Evolutionary conservation across 371 early-diverging fungal species (phyloP).

Genomic region (Rhizopus delemar): DNA sequence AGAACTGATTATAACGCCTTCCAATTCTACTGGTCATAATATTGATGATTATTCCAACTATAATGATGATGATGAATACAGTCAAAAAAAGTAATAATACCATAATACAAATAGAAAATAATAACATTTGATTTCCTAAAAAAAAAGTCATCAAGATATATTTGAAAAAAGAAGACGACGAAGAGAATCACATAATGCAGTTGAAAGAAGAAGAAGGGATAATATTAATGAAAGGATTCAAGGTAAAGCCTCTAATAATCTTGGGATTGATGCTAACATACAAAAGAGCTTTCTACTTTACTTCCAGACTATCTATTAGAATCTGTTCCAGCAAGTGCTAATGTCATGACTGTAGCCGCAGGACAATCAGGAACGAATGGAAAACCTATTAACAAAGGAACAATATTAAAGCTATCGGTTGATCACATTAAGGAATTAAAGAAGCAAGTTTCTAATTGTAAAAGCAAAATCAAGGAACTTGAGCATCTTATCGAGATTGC

Average conservation of each 20-base stretch:
- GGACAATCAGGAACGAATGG: constrained; percentile 29
- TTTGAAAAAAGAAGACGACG: constrained; percentile 54
- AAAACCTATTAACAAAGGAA: constrained; percentile 81
- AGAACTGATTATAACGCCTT: constrained; percentile 43
- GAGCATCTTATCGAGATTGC: constrained; percentile 72
- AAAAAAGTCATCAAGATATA: constrained; percentile 54
- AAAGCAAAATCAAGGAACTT: constrained; percentile 37
- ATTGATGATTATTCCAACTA: constrained; percentile 17
- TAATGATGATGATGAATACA: constrained; percentile 37
- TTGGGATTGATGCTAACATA: too few species aligned
- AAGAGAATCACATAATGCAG: constrained; percentile 60
- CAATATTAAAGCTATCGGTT: constrained; percentile 85
- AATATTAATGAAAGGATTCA: constrained; percentile 98
- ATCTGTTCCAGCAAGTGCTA: constrained; percentile 42
- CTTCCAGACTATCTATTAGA: constrained; percentile 71
- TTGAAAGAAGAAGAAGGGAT: constrained; percentile 95
- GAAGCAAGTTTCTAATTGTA: constrained; percentile 35
- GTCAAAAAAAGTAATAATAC: constrained; percentile 43
- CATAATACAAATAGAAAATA: neutral
- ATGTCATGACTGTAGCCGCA: constrained; percentile 39
- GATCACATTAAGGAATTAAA: constrained; percentile 51
- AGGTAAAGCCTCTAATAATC: constrained; percentile 22
- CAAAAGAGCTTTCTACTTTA: constrained; percentile 73
- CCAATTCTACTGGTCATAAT: constrained; percentile 45
- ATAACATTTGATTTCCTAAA: neutral